Evolutionary conservation across 352 stramenopile genomes (phyloP).

Genomic region (Aphanomyces invadans): DNA sequence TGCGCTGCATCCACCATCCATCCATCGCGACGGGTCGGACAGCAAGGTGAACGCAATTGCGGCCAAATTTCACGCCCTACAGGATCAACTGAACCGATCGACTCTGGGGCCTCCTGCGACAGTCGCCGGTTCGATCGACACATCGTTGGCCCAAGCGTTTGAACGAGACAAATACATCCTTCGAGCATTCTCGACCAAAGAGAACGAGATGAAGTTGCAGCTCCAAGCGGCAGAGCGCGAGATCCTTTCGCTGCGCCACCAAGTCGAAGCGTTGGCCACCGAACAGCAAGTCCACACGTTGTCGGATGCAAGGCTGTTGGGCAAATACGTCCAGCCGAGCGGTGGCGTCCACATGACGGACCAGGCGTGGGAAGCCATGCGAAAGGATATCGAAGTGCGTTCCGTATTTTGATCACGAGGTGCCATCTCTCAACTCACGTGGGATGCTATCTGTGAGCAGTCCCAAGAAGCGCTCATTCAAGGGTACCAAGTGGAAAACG

Average conservation of each 20-base stretch:
- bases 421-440: no score
- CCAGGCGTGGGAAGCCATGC: slow-evolving; percentile 24
- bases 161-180: slow-evolving; percentile 20
- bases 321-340: slow-evolving; percentile 16
- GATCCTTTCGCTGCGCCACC: slow-evolving; percentile 53
- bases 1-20: no score
- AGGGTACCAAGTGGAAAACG: slow-evolving; percentile 76
- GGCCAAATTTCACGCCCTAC: slow-evolving; percentile 3
- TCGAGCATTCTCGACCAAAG: slow-evolving; percentile 30
- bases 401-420: background rate
- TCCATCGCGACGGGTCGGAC: background rate
- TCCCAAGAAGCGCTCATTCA: slow-evolving; percentile 70
- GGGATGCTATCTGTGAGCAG: no score
- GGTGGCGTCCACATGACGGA: slow-evolving; percentile 16
- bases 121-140: background rate
- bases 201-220: slow-evolving; percentile 50
- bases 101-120: background rate
- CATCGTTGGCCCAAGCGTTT: background rate
- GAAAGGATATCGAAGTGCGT: slow-evolving; percentile 50
- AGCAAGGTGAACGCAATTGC: background rate
- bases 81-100: background rate
- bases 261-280: slow-evolving; percentile 39
- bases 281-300: slow-evolving; percentile 22
- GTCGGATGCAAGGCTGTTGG: slow-evolving; percentile 6
- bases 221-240: slow-evolving; percentile 68